Evolutionary conservation across 2,329 filamentous ascomycete genomes (phyloP).

Genomic region (Paecilomyces sp.): DNA sequence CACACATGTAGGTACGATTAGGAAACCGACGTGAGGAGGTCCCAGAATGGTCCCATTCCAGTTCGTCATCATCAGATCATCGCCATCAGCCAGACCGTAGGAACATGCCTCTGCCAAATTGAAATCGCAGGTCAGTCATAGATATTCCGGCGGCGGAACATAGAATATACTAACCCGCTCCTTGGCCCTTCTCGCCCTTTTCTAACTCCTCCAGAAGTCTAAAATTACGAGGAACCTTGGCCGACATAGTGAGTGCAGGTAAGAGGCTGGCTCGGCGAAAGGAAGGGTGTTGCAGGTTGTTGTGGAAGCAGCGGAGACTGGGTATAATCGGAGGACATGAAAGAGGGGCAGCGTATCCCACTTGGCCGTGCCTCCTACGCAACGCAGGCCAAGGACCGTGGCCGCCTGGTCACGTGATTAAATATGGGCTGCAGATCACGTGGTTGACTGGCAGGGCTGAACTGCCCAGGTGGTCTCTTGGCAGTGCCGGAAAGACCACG

Average conservation of each 20-base stretch:
- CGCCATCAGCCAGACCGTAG: constrained; percentile 87
- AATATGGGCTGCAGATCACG: background rate
- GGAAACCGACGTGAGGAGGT: constrained; percentile 74
- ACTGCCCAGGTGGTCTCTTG: constrained; percentile 10
- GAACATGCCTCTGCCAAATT: constrained; percentile 74
- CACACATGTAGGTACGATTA: background rate
- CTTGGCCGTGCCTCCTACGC: background rate
- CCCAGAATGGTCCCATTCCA: constrained; percentile 98
- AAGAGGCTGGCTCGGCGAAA: constrained; percentile 1
- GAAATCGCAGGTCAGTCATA: background rate
- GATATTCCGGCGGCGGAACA: background rate
- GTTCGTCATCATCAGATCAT: constrained; percentile 94
- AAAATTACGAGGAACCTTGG: constrained; percentile 91
- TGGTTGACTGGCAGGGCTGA: background rate
- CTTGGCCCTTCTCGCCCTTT: constrained; percentile 96
- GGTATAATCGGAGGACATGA: background rate
- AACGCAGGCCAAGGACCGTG: background rate
- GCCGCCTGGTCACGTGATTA: background rate
- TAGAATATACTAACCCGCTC: constrained; percentile 54
- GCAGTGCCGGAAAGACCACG: constrained; percentile 14
- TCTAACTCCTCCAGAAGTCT: constrained; percentile 94
- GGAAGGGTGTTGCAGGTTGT: constrained; percentile 1
- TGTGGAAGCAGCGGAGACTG: background rate
- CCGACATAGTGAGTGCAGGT: constrained; percentile 41
- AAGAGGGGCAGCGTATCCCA: constrained; percentile 2